These are phyloP conservation scores for Iodosphaeria phyllophila DNA, from an alignment of 2,329 filamentous ascomycete genomes.

Conservation along the genomic window DNA sequence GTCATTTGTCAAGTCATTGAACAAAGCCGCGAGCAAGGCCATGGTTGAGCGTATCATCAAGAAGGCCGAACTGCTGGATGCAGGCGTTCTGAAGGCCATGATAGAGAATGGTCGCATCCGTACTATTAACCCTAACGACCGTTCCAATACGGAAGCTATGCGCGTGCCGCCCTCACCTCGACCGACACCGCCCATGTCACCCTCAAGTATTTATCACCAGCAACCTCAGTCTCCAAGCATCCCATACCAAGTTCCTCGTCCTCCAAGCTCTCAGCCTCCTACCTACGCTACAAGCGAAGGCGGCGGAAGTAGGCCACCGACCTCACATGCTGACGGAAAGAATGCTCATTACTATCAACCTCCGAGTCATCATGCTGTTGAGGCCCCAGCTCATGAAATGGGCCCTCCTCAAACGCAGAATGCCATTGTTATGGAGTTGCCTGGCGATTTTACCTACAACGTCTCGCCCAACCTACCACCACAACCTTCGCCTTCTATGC, in stretches of 20 bases:
- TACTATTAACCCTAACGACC: constrained; percentile 31
- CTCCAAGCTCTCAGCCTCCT: no score
- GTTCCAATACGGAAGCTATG: constrained; percentile 5
- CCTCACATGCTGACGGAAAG: constrained; percentile 13
- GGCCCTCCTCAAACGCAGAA: constrained; percentile 19
- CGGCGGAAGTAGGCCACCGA: constrained; percentile 8
- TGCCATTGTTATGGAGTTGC: constrained; percentile 18
- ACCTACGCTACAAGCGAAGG: constrained; percentile 11
- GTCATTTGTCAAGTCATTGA: constrained; percentile 45
- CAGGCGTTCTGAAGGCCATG: constrained; percentile 47
- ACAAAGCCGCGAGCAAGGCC: constrained; percentile 45
- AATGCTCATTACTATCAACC: constrained; percentile 8
- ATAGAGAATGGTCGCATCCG: constrained; percentile 44
- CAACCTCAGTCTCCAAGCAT: constrained; percentile 15
- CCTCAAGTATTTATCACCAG: constrained; percentile 6
- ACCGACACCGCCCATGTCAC: constrained; percentile 11
- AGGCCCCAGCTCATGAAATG: constrained; percentile 12
- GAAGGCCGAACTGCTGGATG: constrained; percentile 50
- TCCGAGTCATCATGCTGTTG: constrained; percentile 7
- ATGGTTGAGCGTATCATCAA: constrained; percentile 53
- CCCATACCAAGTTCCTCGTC: constrained; percentile 22
- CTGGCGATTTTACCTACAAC: constrained; percentile 26
- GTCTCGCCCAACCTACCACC: constrained; percentile 10
- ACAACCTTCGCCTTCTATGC: constrained; percentile 13
- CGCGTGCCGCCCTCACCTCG: constrained; percentile 5